Base-by-base conservation (phyloP, 768 basidiomycete genomes). In the Dentipellis fragilis region DNA sequence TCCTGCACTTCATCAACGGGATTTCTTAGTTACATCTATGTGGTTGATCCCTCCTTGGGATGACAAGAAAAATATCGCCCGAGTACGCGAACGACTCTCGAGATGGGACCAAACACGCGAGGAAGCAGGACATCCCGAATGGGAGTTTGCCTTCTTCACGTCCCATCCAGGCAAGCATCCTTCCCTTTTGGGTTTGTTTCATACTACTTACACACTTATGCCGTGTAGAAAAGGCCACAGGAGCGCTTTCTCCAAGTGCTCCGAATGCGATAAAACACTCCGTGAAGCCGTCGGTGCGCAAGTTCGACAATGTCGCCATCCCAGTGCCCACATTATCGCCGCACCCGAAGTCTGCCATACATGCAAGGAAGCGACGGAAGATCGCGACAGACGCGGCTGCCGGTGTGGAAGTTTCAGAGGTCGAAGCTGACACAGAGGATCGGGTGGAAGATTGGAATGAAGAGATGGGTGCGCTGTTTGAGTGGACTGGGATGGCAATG, bases 401-500 rank as follows among this genome's bases (percentile, higher is more conserved):
- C 3, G 58, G 59, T 9, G 23, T 17, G 1, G 40, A 35, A 14
- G 16, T 21, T 22, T 14, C 36, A 16, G 37, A 40, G 23, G 39
- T 23, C 39, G 47, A 19, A 1, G 57, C 62, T 22, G 62, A 64
- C 2, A 75, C 76, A 34, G 61, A 65, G 2, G 76, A 77, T 21
- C 67, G 58, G n/a, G 34, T 62, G 9, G 80, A 82, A 46, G 80
- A 82, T 55, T 81, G 81, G 75, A 66, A 75, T 7, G 69, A 71
- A 10, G 69, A 72, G 8, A 67, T 79, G 45, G 64, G 68, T 8
- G 67, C 63, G 3, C 67, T 87, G 14, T 83, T 85, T 52, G 87
- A 89, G 64, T 89, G 87, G 87, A 73, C 81, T 8, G 87, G 86
- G 7, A 77, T 89, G 80, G 83, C 80, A 3, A 74, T 73, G 55